Evolutionary conservation across 352 stramenopile species (phyloP).

Genomic region (Plasmopara muralis): DNA sequence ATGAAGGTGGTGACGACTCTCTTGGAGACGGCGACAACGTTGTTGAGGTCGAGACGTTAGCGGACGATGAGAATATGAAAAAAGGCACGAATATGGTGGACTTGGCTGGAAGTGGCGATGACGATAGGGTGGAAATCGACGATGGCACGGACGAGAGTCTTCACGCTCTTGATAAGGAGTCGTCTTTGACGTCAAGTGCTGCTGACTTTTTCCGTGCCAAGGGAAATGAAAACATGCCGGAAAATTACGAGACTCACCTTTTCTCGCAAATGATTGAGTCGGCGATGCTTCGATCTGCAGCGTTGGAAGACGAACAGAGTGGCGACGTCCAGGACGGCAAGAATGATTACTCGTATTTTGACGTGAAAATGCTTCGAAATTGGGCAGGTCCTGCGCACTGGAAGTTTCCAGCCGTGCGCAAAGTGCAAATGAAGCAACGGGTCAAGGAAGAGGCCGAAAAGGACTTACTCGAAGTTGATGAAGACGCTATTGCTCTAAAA

Average conservation of each 20-base stretch:
- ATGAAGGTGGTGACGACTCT: not conserved
- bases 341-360: constrained; percentile 80
- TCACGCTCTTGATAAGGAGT: constrained; percentile 19
- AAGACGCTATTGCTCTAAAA: constrained; percentile 26
- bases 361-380: constrained; percentile 77
- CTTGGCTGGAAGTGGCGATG: constrained; percentile 16
- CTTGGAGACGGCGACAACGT: not conserved
- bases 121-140: constrained; percentile 15
- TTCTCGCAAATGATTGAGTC: constrained; percentile 74
- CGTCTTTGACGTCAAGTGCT: constrained; percentile 29
- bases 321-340: constrained; percentile 33
- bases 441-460: constrained; percentile 20
- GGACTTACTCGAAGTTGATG: constrained; percentile 27
- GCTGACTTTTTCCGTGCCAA: constrained; percentile 60
- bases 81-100: constrained; percentile 25
- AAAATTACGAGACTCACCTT: constrained; percentile 45
- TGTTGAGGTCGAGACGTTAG: constrained; percentile 12
- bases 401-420: constrained; percentile 59
- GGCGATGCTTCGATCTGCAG: constrained; percentile 53
- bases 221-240: constrained; percentile 31
- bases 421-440: constrained; percentile 34
- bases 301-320: constrained; percentile 33
- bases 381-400: constrained; percentile 69
- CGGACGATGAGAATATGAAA: constrained; percentile 29
- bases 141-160: constrained; percentile 12